Conservation (phyloP, 2,329 filamentous ascomycete species). For the Aspergillus latus region DNA sequence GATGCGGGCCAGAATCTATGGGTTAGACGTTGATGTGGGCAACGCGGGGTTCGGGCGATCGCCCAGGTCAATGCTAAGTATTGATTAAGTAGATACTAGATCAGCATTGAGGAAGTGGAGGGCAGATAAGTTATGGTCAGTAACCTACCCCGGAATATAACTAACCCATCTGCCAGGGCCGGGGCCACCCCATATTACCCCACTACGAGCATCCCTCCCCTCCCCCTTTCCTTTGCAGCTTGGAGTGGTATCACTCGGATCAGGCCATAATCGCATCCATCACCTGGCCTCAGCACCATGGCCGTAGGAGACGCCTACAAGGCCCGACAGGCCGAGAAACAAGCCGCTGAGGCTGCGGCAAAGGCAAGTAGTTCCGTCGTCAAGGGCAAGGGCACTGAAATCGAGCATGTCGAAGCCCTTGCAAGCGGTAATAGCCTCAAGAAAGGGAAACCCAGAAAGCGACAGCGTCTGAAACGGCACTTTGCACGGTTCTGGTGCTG, state of each 20-base stretch:
- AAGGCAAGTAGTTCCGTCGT: background rate
- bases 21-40: too few relatives aligned
- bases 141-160: background rate
- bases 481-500: conserved; percentile 24
- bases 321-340: conserved; percentile 5
- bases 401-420: conserved; percentile 16
- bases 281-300: conserved; percentile 1
- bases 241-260: too few relatives aligned
- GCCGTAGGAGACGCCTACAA: conserved; percentile 16
- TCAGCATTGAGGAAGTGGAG: background rate
- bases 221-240: background rate
- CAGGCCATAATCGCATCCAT: too few relatives aligned
- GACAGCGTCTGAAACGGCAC: conserved; percentile 13
- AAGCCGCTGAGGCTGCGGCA: conserved; percentile 8
- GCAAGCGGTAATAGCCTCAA: background rate
- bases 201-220: background rate
- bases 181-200: background rate
- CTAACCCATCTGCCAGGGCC: background rate
- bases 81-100: background rate
- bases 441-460: conserved; percentile 2
- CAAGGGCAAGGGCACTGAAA: background rate
- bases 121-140: background rate
- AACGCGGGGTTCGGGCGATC: conserved; percentile 11
- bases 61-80: conserved; percentile 1
- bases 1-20: too few relatives aligned